phyloP scores from a whole-genome alignment of 1,139 yeast genomes.

The Suhomyces kunorum region DNA sequence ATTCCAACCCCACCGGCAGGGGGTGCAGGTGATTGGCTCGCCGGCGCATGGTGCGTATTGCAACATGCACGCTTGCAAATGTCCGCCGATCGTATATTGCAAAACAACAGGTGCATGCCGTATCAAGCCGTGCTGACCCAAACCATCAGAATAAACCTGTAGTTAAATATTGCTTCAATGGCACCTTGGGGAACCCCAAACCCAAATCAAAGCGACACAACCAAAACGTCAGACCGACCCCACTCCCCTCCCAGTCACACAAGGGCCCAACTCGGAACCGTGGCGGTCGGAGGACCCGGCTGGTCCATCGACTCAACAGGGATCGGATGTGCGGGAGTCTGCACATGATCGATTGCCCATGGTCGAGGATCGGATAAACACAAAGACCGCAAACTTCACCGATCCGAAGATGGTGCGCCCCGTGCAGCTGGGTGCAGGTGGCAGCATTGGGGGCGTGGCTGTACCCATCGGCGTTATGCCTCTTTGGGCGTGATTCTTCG shows the following conservation, averaged over 20 bases:
- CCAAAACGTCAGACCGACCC: not conserved
- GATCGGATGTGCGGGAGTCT: constrained; percentile 7
- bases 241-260: not conserved
- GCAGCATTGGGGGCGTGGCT: not conserved
- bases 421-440: too few relatives aligned
- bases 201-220: too few relatives aligned
- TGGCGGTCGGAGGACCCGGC: not conserved
- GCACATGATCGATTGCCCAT: constrained; percentile 6
- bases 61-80: too few relatives aligned
- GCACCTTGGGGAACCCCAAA: too few relatives aligned
- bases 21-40: too few relatives aligned
- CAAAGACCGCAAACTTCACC: not conserved
- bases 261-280: not conserved
- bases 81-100: constrained; percentile 2
- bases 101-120: constrained; percentile 1
- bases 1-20: too few relatives aligned
- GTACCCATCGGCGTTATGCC: constrained; percentile 4
- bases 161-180: too few relatives aligned
- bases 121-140: constrained; percentile 4
- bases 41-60: too few relatives aligned
- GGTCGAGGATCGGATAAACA: constrained; percentile 7
- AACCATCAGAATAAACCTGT: too few relatives aligned
- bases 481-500: not conserved
- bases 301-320: not conserved
- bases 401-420: constrained; percentile 1